These are phyloP conservation scores for Setaria viridis DNA, from an alignment of 202 grass and related monocot genomes.

Conservation along the genomic window DNA sequence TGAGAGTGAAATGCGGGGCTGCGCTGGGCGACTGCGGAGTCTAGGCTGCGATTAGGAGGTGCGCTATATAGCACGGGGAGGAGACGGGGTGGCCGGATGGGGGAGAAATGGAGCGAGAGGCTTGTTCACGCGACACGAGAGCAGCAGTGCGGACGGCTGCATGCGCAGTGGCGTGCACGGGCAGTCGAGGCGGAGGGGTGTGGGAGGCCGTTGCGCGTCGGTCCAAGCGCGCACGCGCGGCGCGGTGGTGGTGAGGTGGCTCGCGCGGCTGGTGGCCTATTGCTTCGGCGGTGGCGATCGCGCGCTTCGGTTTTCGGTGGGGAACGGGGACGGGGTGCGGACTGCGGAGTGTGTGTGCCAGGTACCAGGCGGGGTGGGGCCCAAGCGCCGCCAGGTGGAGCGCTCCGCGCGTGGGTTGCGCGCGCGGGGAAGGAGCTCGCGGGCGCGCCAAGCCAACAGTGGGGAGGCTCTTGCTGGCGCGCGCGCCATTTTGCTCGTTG, in stretches of 20 bases:
- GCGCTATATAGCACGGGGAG: constrained; percentile 49
- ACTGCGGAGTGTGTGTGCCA: background rate
- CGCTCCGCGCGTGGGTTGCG: background rate
- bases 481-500: too few species aligned
- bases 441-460: constrained; percentile 1
- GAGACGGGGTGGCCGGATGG: background rate
- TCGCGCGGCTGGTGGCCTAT: too few species aligned
- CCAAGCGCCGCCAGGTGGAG: constrained; percentile 6
- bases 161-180: constrained; percentile 38
- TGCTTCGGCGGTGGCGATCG: background rate
- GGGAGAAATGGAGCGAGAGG: background rate
- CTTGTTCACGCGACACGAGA: constrained; percentile 33
- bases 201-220: constrained; percentile 40
- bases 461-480: background rate
- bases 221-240: constrained; percentile 27
- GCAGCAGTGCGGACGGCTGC: constrained; percentile 14
- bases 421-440: background rate
- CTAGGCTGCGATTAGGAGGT: constrained; percentile 24
- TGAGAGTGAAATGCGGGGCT: constrained; percentile 31
- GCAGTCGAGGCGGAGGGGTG: background rate
- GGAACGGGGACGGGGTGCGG: background rate
- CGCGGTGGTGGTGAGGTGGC: constrained; percentile 4
- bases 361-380: background rate
- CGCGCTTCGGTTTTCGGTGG: background rate
- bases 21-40: constrained; percentile 7